phyloP scores from a whole-genome alignment of 805 yeast genomes.

The Schwanniomyces occidentalis region DNA sequence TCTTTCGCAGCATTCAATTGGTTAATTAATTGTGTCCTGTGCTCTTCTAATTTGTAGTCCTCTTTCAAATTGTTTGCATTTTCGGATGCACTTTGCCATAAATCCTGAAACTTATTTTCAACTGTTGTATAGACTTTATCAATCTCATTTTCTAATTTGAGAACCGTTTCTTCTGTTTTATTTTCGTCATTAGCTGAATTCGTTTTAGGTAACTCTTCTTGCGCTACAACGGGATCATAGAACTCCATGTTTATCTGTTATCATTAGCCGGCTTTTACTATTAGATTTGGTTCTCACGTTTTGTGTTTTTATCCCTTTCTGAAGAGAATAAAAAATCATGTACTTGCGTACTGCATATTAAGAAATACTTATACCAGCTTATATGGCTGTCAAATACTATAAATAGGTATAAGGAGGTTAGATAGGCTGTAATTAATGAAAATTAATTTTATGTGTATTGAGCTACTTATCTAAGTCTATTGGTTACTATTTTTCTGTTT shows the following conservation, averaged over 20 bases:
- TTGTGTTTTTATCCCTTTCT: no score
- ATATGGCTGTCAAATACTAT: no score
- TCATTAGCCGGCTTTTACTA: no score
- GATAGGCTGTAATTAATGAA: no score
- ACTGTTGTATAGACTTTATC: conserved; percentile 49
- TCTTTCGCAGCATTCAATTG: conserved; percentile 31
- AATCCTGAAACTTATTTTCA: conserved; percentile 36
- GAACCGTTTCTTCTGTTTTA: conserved; percentile 55
- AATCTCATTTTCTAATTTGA: conserved; percentile 53
- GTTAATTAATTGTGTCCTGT: conserved; percentile 23
- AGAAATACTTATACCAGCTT: no score
- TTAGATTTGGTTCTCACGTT: no score
- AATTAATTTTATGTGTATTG: no score
- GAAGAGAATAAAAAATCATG: no score
- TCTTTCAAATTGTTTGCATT: conserved; percentile 31
- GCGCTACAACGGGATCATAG: conserved; percentile 27
- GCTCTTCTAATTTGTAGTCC: conserved; percentile 28
- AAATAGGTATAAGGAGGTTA: no score
- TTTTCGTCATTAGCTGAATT: conserved; percentile 12
- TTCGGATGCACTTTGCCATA: conserved; percentile 36
- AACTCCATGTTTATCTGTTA: conserved; percentile 27
- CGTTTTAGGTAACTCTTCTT: conserved; percentile 8
- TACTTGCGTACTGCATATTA: no score
- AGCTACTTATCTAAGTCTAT: no score
- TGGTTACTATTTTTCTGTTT: no score